Evolutionary conservation across 2,329 filamentous ascomycete genomes (phyloP), one percentile per base, ranked within the genome.

Genomic region (Blastomyces silverae): DNA sequence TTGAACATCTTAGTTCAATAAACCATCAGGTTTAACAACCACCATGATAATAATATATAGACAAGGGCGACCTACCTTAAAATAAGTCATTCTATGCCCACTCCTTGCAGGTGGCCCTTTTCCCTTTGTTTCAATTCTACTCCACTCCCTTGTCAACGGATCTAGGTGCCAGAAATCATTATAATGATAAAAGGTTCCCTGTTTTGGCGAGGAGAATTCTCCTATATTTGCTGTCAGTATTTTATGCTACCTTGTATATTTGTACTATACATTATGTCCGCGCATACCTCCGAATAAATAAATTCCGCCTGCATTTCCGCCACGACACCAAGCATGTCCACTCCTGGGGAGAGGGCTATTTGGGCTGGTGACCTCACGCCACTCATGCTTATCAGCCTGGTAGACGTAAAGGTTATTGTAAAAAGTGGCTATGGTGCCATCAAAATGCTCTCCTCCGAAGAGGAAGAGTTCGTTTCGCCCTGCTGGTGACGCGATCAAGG

Each of bases 121-220:
- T 50, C 78, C 77, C 68, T 87, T 88, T 1, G 83, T 83, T 76
- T 99, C 94, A 44, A 99, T 82, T 67, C 92, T 89, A 64, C 87
- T 90, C 94, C 94, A 99, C 79, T 99, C 94, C 71, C 92, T 84
- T 8, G 85, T 87, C 10, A 83, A 84, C 0, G 93, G 89, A 73
- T 97, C 92, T 55, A 97, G 84, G 61, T 89, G 84, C 93, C 94
- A 99, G 76, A 99, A 97, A 79, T 97, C 94, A 73, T 96, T 96
- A 80, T 99, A 99, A 78, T 99, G 94, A 76, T 99, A 97, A 73
- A 99, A 99, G 0, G 93, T 97, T 3, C 94, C 94, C 78, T 97
- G 94, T 75, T 97, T 97, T 1, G 94, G 94, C 37, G 89, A 93
- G 65, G 90, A 95, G 76, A 99, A 99, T 78, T 99, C 94, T 67